Evolutionary conservation across 1,284 basidiomycete genomes (phyloP), one percentile per base, ranked within the genome.

Genomic region (Malassezia restricta): DNA sequence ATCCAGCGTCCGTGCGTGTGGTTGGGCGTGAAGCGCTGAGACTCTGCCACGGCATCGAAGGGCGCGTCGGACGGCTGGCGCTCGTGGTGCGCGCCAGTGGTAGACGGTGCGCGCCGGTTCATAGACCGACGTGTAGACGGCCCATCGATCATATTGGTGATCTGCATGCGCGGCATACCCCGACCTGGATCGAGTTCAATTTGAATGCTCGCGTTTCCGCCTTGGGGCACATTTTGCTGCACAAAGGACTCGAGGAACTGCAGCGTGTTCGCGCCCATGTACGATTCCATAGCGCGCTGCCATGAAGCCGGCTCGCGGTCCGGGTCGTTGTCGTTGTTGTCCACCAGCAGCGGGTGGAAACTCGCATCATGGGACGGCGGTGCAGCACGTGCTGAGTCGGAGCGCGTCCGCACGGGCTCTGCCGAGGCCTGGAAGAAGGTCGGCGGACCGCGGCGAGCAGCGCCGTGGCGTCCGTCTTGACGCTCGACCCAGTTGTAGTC

Each of bases 1-100:
- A 80, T 76, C 91, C 92, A 96, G 41, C 92, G 81, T 65, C 86
- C 84, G n/a, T 83, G 71, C 0, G 92, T 95, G 8, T 76, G 84
- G 54, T 87, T 75, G 3, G 90, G 90, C 8, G 71, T 61, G 61
- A 77, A 78, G 12, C 76, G 76, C 17, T 68, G 60, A 6, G 73
- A 64, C 14, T 64, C 57, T 1, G 64, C 56, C 7, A 73, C 66
- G n/a, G 59, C 60, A 40, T 71, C 66, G 24, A 45, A 53, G 35
- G 39, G 35, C 5, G 32, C 28, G n/a, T 47, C 59, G 32, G 53
- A 60, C 50, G 54, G 49, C 42, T 29, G 33, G 50, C 42, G 51
- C 41, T 47, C 48, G 30, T 15, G 29, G 32, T 24, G 15, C 3
- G 29, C 33, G n/a, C 14, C 17, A 6, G 17, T 11, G n/a, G 15